phyloP scores from a whole-genome alignment of 2,329 filamentous ascomycete species.

The Aspergillus sp. region DNA sequence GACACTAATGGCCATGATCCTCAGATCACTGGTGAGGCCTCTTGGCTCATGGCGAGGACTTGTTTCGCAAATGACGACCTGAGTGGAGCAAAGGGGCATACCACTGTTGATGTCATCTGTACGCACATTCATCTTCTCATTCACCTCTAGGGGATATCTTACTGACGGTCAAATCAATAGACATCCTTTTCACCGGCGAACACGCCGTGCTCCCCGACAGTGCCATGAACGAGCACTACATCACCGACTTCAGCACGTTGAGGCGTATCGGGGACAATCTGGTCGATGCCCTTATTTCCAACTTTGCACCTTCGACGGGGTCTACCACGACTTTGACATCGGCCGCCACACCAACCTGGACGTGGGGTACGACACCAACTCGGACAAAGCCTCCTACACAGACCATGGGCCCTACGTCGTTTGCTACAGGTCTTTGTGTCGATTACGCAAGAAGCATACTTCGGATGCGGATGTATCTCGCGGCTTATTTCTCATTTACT shows the following conservation, averaged over 20 bases:
- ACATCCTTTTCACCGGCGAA: conserved; percentile 30
- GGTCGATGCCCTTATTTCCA: conserved; percentile 18
- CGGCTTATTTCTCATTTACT: too few species aligned
- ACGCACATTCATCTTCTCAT: background rate
- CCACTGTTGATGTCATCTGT: conserved; percentile 29
- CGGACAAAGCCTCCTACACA: too few species aligned
- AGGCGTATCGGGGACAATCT: conserved; percentile 26
- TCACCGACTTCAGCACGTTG: conserved; percentile 25
- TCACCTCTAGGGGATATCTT: background rate
- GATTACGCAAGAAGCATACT: too few species aligned
- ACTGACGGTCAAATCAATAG: conserved; percentile 8
- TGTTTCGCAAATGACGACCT: conserved; percentile 29
- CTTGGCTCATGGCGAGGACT: conserved; percentile 33
- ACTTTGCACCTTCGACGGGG: conserved; percentile 8
- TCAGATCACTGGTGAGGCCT: conserved; percentile 31
- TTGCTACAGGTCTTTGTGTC: too few species aligned
- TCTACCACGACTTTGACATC: background rate
- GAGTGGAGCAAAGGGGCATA: conserved; percentile 25
- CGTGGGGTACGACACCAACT: background rate
- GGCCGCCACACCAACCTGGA: background rate
- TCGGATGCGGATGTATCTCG: too few species aligned
- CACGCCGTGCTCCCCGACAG: conserved; percentile 22
- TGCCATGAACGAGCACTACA: conserved; percentile 23
- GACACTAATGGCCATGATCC: conserved; percentile 28
- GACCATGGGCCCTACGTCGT: too few species aligned